Percentiles rank a stretch among this genome's conserved stretches.
phyloP scores from a whole-genome alignment of 768 basidiomycete genomes.

The Nevesoporus exiguus region DNA sequence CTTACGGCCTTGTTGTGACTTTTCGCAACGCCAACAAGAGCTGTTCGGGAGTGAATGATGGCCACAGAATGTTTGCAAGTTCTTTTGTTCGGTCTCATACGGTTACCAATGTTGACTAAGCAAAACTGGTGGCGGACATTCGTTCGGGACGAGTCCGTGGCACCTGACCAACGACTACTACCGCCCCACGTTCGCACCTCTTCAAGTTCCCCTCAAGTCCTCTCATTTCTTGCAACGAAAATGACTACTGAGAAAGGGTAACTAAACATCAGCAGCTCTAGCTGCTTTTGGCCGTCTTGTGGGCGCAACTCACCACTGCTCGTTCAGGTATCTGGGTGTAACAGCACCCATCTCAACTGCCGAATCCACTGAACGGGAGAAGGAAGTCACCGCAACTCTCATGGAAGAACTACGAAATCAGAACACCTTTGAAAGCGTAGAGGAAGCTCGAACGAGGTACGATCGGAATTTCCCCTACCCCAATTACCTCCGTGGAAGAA shows the following conservation, averaged over 20 bases:
- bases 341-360: conserved; percentile 79
- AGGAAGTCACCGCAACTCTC: conserved; percentile 76
- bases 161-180: conserved; percentile 19
- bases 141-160: conserved; percentile 3
- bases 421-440: conserved; percentile 85
- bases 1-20: background rate
- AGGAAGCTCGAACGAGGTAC: conserved; percentile 85
- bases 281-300: background rate
- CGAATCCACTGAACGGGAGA: conserved; percentile 75
- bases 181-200: conserved; percentile 8
- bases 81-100: background rate
- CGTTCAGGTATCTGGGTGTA: conserved; percentile 68
- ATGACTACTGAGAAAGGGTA: conserved; percentile 46
- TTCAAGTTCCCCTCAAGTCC: conserved; percentile 4
- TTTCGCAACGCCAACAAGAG: background rate
- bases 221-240: conserved; percentile 11
- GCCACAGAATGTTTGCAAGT: too few relatives aligned
- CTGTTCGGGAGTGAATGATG: too few relatives aligned
- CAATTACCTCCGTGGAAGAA: conserved; percentile 2
- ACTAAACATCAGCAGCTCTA: conserved; percentile 11
- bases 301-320: conserved; percentile 1
- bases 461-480: conserved; percentile 18
- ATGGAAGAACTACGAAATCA: conserved; percentile 89
- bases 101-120: conserved; percentile 23
- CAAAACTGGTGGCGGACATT: conserved; percentile 15